Percentiles rank a stretch among this genome's conserved stretches.
These are phyloP conservation scores for Blumeria hordei DNA, from an alignment of 2,329 filamentous ascomycete species.

Conservation along the genomic window DNA sequence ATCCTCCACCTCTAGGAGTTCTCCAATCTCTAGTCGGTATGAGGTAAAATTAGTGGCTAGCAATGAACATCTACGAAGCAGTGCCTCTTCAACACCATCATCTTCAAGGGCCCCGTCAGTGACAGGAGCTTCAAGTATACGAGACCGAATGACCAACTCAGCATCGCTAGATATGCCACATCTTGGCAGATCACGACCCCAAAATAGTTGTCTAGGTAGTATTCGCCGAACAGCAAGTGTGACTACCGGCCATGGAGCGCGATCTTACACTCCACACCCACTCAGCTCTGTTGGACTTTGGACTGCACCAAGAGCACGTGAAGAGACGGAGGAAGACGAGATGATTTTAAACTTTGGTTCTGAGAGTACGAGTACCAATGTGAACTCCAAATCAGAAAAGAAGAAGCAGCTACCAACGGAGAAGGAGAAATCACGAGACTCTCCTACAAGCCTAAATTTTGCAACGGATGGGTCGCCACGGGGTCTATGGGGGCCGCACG, in stretches of 20 bases:
- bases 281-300: slow-evolving; percentile 22
- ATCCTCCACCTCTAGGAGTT: slow-evolving; percentile 13
- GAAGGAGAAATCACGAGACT: slow-evolving; percentile 1
- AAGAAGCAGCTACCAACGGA: background rate
- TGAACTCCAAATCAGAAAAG: background rate
- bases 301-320: slow-evolving; percentile 20
- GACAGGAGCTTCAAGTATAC: slow-evolving; percentile 9
- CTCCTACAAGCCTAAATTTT: slow-evolving; percentile 1
- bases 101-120: slow-evolving; percentile 16
- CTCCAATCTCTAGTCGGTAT: slow-evolving; percentile 35
- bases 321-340: slow-evolving; percentile 18
- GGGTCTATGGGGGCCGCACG: slow-evolving; percentile 22
- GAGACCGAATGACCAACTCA: slow-evolving; percentile 8
- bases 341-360: slow-evolving; percentile 28
- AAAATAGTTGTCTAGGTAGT: slow-evolving; percentile 12
- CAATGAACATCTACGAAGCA: slow-evolving; percentile 41
- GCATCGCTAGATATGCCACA: slow-evolving; percentile 16
- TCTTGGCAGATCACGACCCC: slow-evolving; percentile 4
- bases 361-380: slow-evolving; percentile 4
- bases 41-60: slow-evolving; percentile 54
- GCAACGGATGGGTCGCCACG: slow-evolving; percentile 16
- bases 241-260: slow-evolving; percentile 6
- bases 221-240: slow-evolving; percentile 14
- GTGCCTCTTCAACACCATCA: slow-evolving; percentile 16
- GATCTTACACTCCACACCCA: slow-evolving; percentile 9